Evolutionary conservation across 768 basidiomycete genomes (phyloP).

Genomic region (Fomitopsis pulvina): DNA sequence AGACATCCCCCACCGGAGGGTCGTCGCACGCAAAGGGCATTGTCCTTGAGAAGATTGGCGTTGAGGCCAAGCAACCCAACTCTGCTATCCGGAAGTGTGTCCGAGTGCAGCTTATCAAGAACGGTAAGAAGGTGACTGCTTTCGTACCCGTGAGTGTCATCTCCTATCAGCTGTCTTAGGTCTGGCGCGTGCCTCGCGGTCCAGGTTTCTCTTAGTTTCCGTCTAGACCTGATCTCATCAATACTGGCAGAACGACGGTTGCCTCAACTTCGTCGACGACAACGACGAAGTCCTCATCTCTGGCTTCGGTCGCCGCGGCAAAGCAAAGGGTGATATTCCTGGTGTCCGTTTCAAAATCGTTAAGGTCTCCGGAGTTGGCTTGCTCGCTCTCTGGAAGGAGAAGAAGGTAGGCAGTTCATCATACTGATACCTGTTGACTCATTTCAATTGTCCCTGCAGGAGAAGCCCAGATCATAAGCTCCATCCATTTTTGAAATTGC

Average conservation of each 20-base stretch:
- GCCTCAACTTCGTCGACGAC: conserved; percentile 98
- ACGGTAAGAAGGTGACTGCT: conserved; percentile 99
- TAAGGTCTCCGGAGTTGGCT: conserved; percentile 98
- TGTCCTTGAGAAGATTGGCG: conserved; percentile 99
- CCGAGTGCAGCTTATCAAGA: conserved; percentile 99
- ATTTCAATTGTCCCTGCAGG: conserved; percentile 14
- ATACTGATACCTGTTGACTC: not conserved
- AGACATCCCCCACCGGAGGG: conserved; percentile 98
- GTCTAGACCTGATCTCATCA: not conserved
- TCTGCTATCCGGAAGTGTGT: conserved; percentile 99
- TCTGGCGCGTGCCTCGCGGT: conserved; percentile 5
- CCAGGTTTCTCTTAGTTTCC: conserved; percentile 2
- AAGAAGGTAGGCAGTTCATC: conserved; percentile 69
- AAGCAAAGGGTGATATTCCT: conserved; percentile 99
- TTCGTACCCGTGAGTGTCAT: conserved; percentile 84
- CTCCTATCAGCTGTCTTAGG: not conserved
- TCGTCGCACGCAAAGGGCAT: conserved; percentile 99
- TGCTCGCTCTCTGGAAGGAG: conserved; percentile 97
- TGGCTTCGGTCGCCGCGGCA: conserved; percentile 99
- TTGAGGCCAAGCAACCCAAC: conserved; percentile 99
- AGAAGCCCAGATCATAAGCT: conserved; percentile 33
- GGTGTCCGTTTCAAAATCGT: conserved; percentile 99
- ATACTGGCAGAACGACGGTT: conserved; percentile 77
- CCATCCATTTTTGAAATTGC: conserved; percentile 4
- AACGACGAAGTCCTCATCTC: conserved; percentile 99